phyloP scores from a whole-genome alignment of 2,329 filamentous ascomycete species.

The Trichoderma sp. region DNA sequence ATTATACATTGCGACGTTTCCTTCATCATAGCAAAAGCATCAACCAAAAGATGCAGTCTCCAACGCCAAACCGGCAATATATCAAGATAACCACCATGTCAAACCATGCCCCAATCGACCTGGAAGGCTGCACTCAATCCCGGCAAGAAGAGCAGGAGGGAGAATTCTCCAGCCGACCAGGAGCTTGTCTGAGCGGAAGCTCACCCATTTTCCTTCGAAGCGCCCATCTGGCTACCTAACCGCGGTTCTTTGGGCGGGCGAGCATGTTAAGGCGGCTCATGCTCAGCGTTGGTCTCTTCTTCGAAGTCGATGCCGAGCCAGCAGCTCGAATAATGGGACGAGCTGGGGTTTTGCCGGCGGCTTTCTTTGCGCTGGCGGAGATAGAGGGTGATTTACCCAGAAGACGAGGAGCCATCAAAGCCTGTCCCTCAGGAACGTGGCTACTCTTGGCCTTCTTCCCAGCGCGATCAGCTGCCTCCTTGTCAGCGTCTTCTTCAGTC shows the following conservation, averaged over 20 bases:
- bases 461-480: conserved; percentile 50
- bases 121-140: neutral
- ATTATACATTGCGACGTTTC: conserved; percentile 10
- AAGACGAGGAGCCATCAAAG: conserved; percentile 53
- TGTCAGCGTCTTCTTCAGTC: conserved; percentile 57
- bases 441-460: conserved; percentile 61
- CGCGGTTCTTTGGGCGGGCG: conserved; percentile 59
- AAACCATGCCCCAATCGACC: neutral
- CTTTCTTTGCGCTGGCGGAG: conserved; percentile 40
- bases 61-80: neutral
- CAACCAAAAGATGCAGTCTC: neutral
- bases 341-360: conserved; percentile 30
- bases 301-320: conserved; percentile 46
- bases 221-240: conserved; percentile 33
- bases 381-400: conserved; percentile 37
- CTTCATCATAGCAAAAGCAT: conserved; percentile 16
- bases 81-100: neutral
- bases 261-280: conserved; percentile 63
- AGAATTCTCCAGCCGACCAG: neutral
- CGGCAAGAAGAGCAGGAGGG: neutral
- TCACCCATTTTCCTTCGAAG: neutral
- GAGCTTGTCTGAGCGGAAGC: neutral
- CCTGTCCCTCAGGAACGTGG: conserved; percentile 52
- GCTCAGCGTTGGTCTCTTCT: conserved; percentile 56
- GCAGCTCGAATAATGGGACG: neutral